These are phyloP conservation scores for Adiantum capillusveneris DNA, from an alignment of 75 land plant genomes.

Conservation along the genomic window DNA sequence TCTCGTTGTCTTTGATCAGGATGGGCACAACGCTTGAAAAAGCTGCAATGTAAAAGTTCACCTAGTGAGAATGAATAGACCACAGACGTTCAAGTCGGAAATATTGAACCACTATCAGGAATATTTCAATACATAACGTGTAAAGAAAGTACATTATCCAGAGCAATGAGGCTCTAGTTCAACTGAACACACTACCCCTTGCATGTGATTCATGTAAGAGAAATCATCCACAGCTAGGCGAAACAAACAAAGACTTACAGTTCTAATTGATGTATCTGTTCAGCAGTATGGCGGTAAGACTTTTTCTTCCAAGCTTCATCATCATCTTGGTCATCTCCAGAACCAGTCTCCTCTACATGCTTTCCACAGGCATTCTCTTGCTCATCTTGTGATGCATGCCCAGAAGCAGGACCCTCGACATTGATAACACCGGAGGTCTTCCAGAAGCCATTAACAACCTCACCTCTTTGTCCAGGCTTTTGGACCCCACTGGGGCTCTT, in stretches of 20 bases:
- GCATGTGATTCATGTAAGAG: neutral
- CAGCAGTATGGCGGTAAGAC: conserved; percentile 65
- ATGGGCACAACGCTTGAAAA: conserved; percentile 18
- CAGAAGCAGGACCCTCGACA: neutral
- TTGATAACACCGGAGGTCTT: neutral
- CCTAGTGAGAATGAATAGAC: neutral
- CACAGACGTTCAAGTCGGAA: too few species aligned
- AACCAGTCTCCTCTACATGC: neutral
- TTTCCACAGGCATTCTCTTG: conserved; percentile 7
- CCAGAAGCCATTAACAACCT: neutral
- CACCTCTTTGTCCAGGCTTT: neutral
- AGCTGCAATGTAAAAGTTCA: conserved; percentile 1
- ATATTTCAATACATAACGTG: too few species aligned
- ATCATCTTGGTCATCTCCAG: conserved; percentile 11
- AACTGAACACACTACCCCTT: neutral
- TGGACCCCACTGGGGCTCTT: neutral
- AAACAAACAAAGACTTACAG: conserved; percentile 29
- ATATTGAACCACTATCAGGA: too few species aligned
- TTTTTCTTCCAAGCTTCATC: conserved; percentile 39
- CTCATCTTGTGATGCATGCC: conserved; percentile 8
- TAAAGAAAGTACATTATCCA: too few species aligned
- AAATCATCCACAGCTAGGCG: neutral
- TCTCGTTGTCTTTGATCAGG: conserved; percentile 16
- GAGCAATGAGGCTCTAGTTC: too few species aligned
- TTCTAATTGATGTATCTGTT: conserved; percentile 74